Conservation (phyloP, 1,284 basidiomycete genomes). For the Ceratobasidium sp. region DNA sequence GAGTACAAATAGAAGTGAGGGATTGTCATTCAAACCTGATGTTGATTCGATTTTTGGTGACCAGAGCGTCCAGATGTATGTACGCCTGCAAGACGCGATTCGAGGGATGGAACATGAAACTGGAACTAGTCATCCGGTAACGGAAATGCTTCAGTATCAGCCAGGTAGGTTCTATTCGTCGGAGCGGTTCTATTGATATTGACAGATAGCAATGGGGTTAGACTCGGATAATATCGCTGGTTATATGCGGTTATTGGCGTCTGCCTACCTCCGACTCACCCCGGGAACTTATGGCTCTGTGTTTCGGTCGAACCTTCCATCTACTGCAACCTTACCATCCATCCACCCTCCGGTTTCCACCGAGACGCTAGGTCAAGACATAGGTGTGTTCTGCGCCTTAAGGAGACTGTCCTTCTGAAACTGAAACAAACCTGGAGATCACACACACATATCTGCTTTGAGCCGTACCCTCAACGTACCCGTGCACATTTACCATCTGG, state of each 20-base stretch:
- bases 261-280: constrained; percentile 22
- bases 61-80: constrained; percentile 8
- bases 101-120: constrained; percentile 14
- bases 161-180: not conserved
- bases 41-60: not conserved
- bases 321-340: not conserved
- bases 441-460: constrained; percentile 14
- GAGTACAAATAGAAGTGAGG: not conserved
- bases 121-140: not conserved
- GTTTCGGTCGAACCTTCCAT: not conserved
- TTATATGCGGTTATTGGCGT: constrained; percentile 20
- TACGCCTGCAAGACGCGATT: constrained; percentile 4
- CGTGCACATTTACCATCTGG: constrained; percentile 12
- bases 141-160: not conserved
- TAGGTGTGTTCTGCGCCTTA: not conserved
- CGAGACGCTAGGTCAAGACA: not conserved
- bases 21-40: no score
- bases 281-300: constrained; percentile 13
- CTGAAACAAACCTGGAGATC: not conserved
- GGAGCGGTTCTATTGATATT: not conserved
- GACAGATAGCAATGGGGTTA: not conserved
- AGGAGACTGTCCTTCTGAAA: no score
- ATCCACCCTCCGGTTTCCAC: not conserved
- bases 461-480: constrained; percentile 23
- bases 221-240: constrained; percentile 21